Evolutionary conservation across 2,329 filamentous ascomycete genomes (phyloP).

Genomic region (Epichloe sylvatica): DNA sequence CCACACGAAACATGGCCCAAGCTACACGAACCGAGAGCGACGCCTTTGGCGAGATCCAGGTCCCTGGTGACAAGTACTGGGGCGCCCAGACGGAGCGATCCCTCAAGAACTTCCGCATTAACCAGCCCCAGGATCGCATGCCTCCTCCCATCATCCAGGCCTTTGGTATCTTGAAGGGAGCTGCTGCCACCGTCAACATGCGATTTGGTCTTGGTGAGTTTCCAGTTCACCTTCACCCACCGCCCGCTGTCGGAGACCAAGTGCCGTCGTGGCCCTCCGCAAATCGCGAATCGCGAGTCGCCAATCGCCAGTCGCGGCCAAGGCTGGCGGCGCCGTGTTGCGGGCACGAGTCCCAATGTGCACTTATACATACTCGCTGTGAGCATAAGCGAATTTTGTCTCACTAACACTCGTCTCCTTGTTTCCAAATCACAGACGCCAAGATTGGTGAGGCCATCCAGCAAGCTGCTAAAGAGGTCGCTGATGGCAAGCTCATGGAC

Average conservation of each 20-base stretch:
- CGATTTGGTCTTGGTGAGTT: slow-evolving; percentile 64
- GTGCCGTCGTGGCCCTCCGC: too few species aligned
- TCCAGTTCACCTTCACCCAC: too few species aligned
- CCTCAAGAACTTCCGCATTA: slow-evolving; percentile 97
- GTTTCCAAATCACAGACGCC: slow-evolving; percentile 24
- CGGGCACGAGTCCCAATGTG: neutral
- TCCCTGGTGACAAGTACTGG: slow-evolving; percentile 91
- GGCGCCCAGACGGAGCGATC: slow-evolving; percentile 95
- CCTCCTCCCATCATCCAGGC: slow-evolving; percentile 81
- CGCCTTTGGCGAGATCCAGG: slow-evolving; percentile 94
- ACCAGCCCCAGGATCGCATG: slow-evolving; percentile 98
- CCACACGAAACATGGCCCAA: slow-evolving; percentile 9
- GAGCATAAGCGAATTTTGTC: neutral
- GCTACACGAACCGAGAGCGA: slow-evolving; percentile 77
- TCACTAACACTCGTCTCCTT: neutral
- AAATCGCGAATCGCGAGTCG: too few species aligned
- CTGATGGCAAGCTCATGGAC: slow-evolving; percentile 82
- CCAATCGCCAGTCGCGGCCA: too few species aligned
- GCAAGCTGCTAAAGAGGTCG: slow-evolving; percentile 86
- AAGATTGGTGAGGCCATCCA: slow-evolving; percentile 87
- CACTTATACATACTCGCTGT: neutral
- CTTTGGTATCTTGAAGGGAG: slow-evolving; percentile 94
- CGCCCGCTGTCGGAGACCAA: too few species aligned
- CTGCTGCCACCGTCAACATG: slow-evolving; percentile 92
- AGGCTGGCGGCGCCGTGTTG: too few species aligned